Evolutionary conservation across 768 basidiomycete genomes (phyloP).

Genomic region (Tricholoma hemisulphureum): DNA sequence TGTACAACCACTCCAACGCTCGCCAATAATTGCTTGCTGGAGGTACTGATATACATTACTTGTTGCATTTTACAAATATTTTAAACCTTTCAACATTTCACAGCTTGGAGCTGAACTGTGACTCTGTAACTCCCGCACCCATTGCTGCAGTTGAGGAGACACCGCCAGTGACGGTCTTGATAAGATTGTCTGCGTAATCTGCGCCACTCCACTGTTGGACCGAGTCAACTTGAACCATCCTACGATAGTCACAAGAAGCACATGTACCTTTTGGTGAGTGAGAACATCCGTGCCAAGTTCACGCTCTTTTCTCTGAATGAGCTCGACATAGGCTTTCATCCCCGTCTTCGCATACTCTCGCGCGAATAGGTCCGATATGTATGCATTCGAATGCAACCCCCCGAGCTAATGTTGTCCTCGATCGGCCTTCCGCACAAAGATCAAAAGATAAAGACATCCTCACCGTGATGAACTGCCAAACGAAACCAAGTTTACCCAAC

Average conservation of each 20-base stretch:
- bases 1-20: background rate
- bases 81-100: constrained; percentile 13
- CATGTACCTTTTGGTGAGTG: constrained; percentile 92
- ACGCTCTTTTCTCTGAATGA: constrained; percentile 89
- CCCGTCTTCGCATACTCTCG: constrained; percentile 86
- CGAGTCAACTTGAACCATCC: background rate
- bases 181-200: constrained; percentile 85
- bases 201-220: constrained; percentile 83
- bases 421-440: constrained; percentile 2
- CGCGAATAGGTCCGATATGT: constrained; percentile 93
- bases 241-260: background rate
- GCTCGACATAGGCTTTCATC: constrained; percentile 98
- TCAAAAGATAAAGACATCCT: constrained; percentile 22
- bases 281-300: constrained; percentile 95
- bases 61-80: background rate
- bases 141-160: constrained; percentile 98
- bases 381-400: constrained; percentile 95
- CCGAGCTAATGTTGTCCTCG: constrained; percentile 61
- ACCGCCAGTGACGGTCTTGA: constrained; percentile 97
- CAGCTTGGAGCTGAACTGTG: constrained; percentile 63
- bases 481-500: constrained; percentile 92
- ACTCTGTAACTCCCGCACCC: constrained; percentile 94
- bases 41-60: background rate
- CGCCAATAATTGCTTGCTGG: background rate
- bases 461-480: constrained; percentile 99